Base-by-base conservation (phyloP, 352 stramenopile genomes). In the Peronospora belbahrii region DNA sequence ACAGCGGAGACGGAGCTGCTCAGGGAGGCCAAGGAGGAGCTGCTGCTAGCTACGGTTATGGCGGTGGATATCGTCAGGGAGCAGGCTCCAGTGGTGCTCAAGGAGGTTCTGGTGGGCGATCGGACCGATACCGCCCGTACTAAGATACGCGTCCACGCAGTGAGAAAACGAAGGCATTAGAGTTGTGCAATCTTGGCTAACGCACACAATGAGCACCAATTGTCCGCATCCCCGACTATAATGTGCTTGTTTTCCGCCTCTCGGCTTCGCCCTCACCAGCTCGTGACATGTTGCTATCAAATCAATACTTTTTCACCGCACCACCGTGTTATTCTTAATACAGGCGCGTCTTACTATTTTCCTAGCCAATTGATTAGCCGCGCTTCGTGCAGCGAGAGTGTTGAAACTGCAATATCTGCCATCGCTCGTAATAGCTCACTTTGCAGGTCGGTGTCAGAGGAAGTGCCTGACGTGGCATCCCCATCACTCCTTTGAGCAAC, bases 121-220 rank as follows among this genome's bases (percentile, higher is more conserved):
- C 80, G 58, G 80, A 91, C 18, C 70, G 80, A 70, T 91, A 91
- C 66, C 80, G 80, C 52, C 80, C 80, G 38, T 91, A 91, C 62
- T 91, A 74, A 83, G 43, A 38, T 42, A 40, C 19, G 17, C 11
- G 46, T 25, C 15, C 10, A 43, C 22, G 48, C 28, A 39, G 42
- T 46, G 33, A 65, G 37, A 62, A 52, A 34, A 33, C 19, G 31
- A 52, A 59, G 33, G n/a, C 30, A 60, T 44, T 22, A 13, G 9
- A 42, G 15, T 33, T 38, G 17, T 24, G 19, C 31, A 42, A 45
- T 32, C 22, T 39, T 23, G 35, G 22, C 24, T 3, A 28, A 11
- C 32, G 28, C 18, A 17, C 27, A 14, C 20, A 52, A 40, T 10
- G 31, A 30, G 42, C 42, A 49, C 46, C 43, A 14, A 48, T 22